Evolutionary conservation across 345 rosid genomes (phyloP), one percentile per base, ranked within the genome.

Genomic region (Citrus sp.): DNA sequence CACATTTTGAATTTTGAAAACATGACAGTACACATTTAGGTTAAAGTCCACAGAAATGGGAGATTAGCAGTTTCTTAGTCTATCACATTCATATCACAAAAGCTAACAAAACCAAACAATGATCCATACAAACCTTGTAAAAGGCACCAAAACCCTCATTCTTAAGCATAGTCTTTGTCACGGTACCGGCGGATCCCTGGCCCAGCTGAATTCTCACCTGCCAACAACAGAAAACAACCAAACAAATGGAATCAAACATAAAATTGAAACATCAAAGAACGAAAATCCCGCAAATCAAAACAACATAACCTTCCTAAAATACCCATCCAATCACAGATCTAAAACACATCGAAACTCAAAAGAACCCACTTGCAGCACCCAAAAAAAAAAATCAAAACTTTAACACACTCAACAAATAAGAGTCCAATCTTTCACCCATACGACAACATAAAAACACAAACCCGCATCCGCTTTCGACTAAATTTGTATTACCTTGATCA

Each of bases 131-230:
- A 82, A 96, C 98, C 97, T 96, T 94, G 93, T 96, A 96, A 64
- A 96, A 89, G 73, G 98, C 98, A 80, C 93, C 92, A 19, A 94
- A 2, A 65, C 98, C 99, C 79, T 96, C 97, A 51, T 94, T 88
- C 85, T 81, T 89, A 42, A 96, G 89, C 99, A 96, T 94, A 82
- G 9, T 92, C 76, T 76, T 90, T 59, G 98, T 90, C 69, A 96
- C 94, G 59, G 83, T 68, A 6, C 16, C 94, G 14, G 99, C 98
- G 24, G 98, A 92, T 79, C 99, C 99, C 80, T 96, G 99, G 67
- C 99, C 99, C 86, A 96, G 77, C 78, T 96, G 99, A 82, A 96
- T 96, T 78, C 99, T 94, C 92, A 96, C 99, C 99, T 96, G 72
- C 76, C 42, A 38, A 85, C 78, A 76, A 70, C 65, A 54, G 34